Evolutionary conservation across 2,329 filamentous ascomycete genomes (phyloP), one percentile per base, ranked within the genome.

Genomic region (Didymella arachidicola): DNA sequence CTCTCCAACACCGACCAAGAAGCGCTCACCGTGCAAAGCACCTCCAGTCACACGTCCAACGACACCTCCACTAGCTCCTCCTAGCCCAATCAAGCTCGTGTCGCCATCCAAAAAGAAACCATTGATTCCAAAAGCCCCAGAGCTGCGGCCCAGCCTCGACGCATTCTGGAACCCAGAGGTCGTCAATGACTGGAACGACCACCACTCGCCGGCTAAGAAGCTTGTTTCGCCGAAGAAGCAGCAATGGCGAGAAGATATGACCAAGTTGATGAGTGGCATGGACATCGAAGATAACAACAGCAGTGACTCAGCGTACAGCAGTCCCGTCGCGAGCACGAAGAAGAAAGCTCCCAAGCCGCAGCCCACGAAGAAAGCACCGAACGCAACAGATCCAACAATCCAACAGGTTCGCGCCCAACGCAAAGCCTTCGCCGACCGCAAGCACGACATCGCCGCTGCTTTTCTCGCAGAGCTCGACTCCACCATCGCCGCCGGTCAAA

Each of bases 401-500:
- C 64, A 71, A 47, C 59, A 70, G n/a, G 27, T 72, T 29, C 68
- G 70, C 18, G 65, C 72, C 22, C 70, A 74, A 58, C 65, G 71
- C 30, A 90, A 86, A 72, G 78, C 79, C 0, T 94, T 93, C 71
- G 83, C 87, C 12, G 75, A 79, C 8, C 74, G 72, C 10, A 93
- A 92, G 73, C 82, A 89, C 49, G 77, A 80, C 1, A 70, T 92
- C 0, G 91, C 90, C 0, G 79, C 82, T 44, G 66, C 73, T 0
- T 94, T 94, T 71, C 79, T 95, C 1, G 52, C 63, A 0, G 88
- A 92, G 64, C 85, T 95, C n/a, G 91, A 95, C 73, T 67, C 72
- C 0, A 81, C 78, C 38, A 85, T 94, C 65, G 88, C 89, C 0
- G 67, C 81, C 2, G 87, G 88, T 8, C 79, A 82, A 60, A 84